A percentile compares a stretch with the other conserved stretches of the same genome.
Conservation (phyloP, 2,329 filamentous ascomycete genomes). For the Botryotinia calthae region DNA sequence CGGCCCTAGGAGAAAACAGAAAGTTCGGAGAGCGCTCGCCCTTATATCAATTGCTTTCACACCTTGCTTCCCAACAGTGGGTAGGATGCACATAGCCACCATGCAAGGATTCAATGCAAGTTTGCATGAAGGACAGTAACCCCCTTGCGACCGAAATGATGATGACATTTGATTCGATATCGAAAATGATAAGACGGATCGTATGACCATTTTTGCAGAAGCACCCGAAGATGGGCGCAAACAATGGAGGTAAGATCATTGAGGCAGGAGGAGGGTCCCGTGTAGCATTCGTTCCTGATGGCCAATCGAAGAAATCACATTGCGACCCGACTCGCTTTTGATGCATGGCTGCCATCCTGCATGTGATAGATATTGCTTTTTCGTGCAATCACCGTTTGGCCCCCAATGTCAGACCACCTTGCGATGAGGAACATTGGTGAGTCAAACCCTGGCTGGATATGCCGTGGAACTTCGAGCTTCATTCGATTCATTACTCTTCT, state of each 20-base stretch:
- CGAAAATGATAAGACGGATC: neutral
- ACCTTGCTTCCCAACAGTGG: constrained; percentile 3
- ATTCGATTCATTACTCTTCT: neutral
- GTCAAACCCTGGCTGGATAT: neutral
- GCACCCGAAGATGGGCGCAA: neutral
- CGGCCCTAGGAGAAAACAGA: neutral
- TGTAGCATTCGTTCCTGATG: neutral
- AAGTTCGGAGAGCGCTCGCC: neutral
- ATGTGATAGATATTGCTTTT: constrained; percentile 1
- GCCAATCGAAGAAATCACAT: neutral
- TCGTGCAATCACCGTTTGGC: neutral
- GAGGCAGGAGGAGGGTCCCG: neutral
- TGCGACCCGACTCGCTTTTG: neutral
- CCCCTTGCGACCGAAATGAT: neutral
- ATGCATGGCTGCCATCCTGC: neutral
- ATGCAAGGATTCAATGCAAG: constrained; percentile 6
- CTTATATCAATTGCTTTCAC: constrained; percentile 4
- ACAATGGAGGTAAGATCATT: constrained; percentile 9
- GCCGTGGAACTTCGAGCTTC: neutral
- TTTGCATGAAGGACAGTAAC: constrained; percentile 3
- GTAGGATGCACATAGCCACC: constrained; percentile 2
- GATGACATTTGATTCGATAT: constrained; percentile 8
- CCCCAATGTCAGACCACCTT: neutral
- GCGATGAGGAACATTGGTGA: neutral
- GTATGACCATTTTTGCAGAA: constrained; percentile 11